Conservation (phyloP, 345 rosid genomes). For the Euphorbia pulcherrima region DNA sequence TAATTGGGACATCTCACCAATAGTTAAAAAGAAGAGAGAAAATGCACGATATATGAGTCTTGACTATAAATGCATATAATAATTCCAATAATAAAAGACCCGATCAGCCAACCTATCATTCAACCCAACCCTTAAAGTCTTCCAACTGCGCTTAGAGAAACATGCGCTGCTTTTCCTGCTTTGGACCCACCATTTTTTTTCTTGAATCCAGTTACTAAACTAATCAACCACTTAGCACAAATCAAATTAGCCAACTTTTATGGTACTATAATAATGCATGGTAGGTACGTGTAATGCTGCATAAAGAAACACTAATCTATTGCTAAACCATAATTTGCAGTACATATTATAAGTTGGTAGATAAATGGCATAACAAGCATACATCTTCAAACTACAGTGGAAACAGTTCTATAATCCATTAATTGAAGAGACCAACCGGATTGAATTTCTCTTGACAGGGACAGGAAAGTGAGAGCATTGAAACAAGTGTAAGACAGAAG, state of each 20-base stretch:
- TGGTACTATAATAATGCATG: background rate
- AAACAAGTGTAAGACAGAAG: too few relatives aligned
- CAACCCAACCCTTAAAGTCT: conserved; percentile 16
- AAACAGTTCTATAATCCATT: conserved; percentile 13
- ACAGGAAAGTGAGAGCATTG: too few relatives aligned
- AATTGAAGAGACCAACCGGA: conserved; percentile 22
- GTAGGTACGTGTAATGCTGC: background rate
- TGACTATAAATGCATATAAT: conserved; percentile 10
- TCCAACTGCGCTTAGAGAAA: conserved; percentile 23
- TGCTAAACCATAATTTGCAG: background rate
- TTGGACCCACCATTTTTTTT: too few relatives aligned
- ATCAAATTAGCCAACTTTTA: background rate
- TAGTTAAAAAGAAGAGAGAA: background rate
- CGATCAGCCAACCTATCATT: conserved; percentile 13
- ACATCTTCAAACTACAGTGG: background rate
- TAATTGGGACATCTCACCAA: conserved; percentile 45
- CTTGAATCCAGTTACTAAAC: background rate
- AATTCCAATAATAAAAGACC: conserved; percentile 9
- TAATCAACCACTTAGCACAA: too few relatives aligned
- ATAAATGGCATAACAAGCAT: conserved; percentile 1
- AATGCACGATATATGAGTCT: background rate
- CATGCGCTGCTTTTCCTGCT: conserved; percentile 19
- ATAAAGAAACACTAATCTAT: background rate
- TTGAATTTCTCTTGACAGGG: conserved; percentile 1
- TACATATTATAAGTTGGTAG: conserved; percentile 10